These are phyloP conservation scores for Auricularia heimuer DNA, from an alignment of 768 basidiomycete species.

Conservation along the genomic window DNA sequence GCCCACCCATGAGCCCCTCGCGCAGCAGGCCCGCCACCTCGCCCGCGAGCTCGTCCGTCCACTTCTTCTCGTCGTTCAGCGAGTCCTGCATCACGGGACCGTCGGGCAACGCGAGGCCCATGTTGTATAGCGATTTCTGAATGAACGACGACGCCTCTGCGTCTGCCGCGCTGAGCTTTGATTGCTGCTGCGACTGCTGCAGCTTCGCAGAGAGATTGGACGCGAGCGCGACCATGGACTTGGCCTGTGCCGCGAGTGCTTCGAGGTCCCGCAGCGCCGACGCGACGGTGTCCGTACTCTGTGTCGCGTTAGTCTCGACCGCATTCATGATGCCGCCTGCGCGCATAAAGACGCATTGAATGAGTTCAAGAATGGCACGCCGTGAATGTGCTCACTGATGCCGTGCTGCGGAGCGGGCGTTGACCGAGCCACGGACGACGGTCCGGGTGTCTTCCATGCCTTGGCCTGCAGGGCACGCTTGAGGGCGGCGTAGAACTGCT, in stretches of 20 bases:
- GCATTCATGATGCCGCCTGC: slow-evolving; percentile 74
- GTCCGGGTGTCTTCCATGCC: slow-evolving; percentile 54
- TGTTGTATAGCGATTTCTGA: slow-evolving; percentile 77
- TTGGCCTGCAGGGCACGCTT: slow-evolving; percentile 61
- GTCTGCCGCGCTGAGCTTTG: slow-evolving; percentile 25
- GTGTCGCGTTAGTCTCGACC: slow-evolving; percentile 59
- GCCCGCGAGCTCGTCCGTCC: slow-evolving; percentile 68
- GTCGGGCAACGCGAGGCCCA: slow-evolving; percentile 71
- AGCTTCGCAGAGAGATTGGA: slow-evolving; percentile 72
- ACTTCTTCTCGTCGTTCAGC: slow-evolving; percentile 62
- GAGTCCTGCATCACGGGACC: slow-evolving; percentile 60
- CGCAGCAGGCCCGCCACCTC: slow-evolving; percentile 68
- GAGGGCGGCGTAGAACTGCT: slow-evolving; percentile 66
- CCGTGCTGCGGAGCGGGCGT: slow-evolving; percentile 15
- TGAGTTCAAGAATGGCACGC: neutral
- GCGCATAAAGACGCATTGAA: slow-evolving; percentile 1
- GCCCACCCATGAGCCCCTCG: slow-evolving; percentile 62
- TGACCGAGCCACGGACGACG: neutral
- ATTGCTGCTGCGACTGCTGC: slow-evolving; percentile 7
- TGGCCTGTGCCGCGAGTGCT: slow-evolving; percentile 81
- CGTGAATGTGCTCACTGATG: slow-evolving; percentile 34
- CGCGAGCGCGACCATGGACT: slow-evolving; percentile 86
- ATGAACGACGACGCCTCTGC: slow-evolving; percentile 83
- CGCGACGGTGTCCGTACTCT: slow-evolving; percentile 53
- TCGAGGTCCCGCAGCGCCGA: slow-evolving; percentile 82